A percentile compares a stretch with the other conserved stretches of the same genome.
These are phyloP conservation scores for Metschnikowia koreensis DNA, from an alignment of 805 yeast species.

Conservation along the genomic window DNA sequence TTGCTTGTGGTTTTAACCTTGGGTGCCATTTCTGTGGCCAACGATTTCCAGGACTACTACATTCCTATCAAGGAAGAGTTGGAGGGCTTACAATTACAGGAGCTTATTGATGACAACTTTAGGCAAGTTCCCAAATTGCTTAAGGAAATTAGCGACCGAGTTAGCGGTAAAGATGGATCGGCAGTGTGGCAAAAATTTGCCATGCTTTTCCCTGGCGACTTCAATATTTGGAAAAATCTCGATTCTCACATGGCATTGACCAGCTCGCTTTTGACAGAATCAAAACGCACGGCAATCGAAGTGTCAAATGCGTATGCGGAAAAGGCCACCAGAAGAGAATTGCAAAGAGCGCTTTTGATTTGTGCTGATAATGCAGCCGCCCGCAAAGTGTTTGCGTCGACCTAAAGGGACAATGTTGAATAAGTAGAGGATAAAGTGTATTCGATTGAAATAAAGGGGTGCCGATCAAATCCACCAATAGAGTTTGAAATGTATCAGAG, in stretches of 20 bases:
- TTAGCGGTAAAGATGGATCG: constrained; percentile 24
- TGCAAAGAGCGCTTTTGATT: constrained; percentile 68
- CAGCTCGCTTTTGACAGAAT: constrained; percentile 52
- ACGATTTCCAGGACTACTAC: constrained; percentile 56
- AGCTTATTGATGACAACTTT: constrained; percentile 48
- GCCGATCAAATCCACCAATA: too few relatives aligned
- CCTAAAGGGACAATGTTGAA: not conserved
- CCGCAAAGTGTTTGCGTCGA: constrained; percentile 1
- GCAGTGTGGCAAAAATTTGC: constrained; percentile 67
- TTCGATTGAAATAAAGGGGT: too few relatives aligned
- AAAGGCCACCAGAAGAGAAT: constrained; percentile 48
- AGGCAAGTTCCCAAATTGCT: constrained; percentile 60
- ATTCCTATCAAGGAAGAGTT: constrained; percentile 70
- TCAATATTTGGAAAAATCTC: constrained; percentile 66
- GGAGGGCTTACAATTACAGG: constrained; percentile 44
- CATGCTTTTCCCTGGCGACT: constrained; percentile 69
- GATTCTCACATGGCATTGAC: constrained; percentile 54
- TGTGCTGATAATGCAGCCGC: constrained; percentile 42
- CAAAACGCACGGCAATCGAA: constrained; percentile 48
- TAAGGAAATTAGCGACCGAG: constrained; percentile 46
- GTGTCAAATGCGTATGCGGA: constrained; percentile 52
- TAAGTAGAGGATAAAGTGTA: too few relatives aligned
- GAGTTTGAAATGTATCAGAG: too few relatives aligned
- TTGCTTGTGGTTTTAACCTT: constrained; percentile 65
- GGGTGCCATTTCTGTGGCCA: constrained; percentile 75